phyloP scores from a whole-genome alignment of 768 basidiomycete species.

The Mrakia gelida region DNA sequence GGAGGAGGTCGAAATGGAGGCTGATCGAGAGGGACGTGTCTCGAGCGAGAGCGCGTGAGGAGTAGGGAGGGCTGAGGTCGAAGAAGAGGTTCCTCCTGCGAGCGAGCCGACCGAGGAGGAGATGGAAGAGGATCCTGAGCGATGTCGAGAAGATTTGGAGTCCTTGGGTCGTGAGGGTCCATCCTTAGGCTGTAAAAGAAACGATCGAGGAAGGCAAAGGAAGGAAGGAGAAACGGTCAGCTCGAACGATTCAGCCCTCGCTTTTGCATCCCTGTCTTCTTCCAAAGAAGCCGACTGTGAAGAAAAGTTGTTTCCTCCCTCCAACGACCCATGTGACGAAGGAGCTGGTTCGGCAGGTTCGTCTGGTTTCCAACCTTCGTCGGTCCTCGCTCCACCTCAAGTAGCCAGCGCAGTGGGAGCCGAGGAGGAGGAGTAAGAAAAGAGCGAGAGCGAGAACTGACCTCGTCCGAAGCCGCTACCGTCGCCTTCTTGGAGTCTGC shows the following conservation, averaged over 20 bases:
- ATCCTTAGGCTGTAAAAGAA: background rate
- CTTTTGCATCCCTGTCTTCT: background rate
- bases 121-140: constrained; percentile 3
- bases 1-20: constrained; percentile 13
- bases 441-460: background rate
- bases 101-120: constrained; percentile 13
- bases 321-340: no score
- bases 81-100: background rate
- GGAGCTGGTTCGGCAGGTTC: no score
- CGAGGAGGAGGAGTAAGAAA: background rate
- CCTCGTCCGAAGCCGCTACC: background rate
- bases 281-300: background rate
- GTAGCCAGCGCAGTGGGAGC: background rate
- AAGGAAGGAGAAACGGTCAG: background rate
- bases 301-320: background rate
- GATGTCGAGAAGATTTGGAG: constrained; percentile 2
- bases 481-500: constrained; percentile 12
- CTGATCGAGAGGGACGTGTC: constrained; percentile 18
- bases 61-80: background rate
- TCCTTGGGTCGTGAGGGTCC: constrained; percentile 10
- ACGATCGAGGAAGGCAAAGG: background rate
- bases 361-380: no score
- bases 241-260: background rate
- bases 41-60: constrained; percentile 1
- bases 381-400: background rate